Conservation (phyloP, 1,139 yeast species). For the Meyerozyma sp. region DNA sequence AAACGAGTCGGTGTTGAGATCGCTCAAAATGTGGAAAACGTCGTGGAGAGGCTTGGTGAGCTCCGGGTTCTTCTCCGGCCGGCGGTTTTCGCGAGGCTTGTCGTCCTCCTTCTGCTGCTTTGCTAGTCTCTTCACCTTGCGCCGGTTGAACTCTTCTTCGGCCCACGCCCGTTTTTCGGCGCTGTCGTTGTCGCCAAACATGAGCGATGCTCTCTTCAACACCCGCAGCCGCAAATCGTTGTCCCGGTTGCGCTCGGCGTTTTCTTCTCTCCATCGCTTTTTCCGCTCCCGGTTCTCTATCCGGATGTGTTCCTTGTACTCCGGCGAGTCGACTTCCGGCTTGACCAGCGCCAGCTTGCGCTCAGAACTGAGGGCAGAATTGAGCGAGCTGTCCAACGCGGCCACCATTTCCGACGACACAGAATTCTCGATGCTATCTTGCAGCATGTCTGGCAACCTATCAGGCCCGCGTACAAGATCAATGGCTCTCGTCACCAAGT, state of each 20-base stretch:
- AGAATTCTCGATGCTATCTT: neutral
- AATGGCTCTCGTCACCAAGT: neutral
- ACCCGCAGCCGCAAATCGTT: slow-evolving; percentile 80
- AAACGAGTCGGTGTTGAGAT: neutral
- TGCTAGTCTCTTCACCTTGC: slow-evolving; percentile 56
- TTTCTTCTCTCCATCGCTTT: slow-evolving; percentile 85
- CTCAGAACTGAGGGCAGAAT: neutral
- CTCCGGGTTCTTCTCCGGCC: neutral
- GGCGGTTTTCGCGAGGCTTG: neutral
- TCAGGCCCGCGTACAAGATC: neutral
- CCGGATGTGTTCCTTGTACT: slow-evolving; percentile 53
- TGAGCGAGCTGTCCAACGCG: neutral
- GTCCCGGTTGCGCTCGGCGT: slow-evolving; percentile 77
- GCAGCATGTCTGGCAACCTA: neutral
- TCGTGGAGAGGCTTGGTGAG: neutral
- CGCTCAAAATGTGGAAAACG: neutral
- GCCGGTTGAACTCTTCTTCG: slow-evolving; percentile 60
- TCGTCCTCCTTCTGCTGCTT: slow-evolving; percentile 13
- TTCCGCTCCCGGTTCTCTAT: slow-evolving; percentile 80
- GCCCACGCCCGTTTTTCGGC: slow-evolving; percentile 65
- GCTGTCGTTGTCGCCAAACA: slow-evolving; percentile 61
- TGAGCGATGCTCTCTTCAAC: slow-evolving; percentile 58
- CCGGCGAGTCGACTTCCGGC: slow-evolving; percentile 27
- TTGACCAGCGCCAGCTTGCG: slow-evolving; percentile 14
- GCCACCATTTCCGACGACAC: neutral